Conservation (phyloP, 257 asterid species). For the Mitragyna speciosa region DNA sequence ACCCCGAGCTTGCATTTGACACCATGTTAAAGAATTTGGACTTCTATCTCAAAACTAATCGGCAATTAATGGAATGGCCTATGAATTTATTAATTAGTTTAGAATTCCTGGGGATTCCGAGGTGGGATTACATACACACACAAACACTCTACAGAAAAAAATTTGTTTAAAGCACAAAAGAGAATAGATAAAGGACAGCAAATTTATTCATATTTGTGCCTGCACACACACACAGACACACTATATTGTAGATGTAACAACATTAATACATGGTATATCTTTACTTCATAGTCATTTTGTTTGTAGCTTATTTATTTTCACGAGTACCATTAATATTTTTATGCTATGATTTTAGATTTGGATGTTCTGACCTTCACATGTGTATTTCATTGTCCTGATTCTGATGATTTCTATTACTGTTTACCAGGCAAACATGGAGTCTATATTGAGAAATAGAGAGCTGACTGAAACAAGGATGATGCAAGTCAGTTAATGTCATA, state of each 20-base stretch:
- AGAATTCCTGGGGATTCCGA: too few relatives aligned
- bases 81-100: too few relatives aligned
- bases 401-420: conserved; percentile 13
- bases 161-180: too few relatives aligned
- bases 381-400: conserved; percentile 2
- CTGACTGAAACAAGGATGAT: conserved; percentile 98
- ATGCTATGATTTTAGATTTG: neutral
- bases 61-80: too few relatives aligned
- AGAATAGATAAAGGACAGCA: too few relatives aligned
- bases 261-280: neutral
- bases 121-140: too few relatives aligned
- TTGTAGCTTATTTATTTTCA: neutral
- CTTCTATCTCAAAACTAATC: too few relatives aligned
- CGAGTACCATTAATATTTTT: neutral
- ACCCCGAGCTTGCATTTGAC: too few relatives aligned
- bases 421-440: conserved; percentile 81
- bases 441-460: conserved; percentile 93
- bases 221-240: too few relatives aligned
- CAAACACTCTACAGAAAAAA: too few relatives aligned
- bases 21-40: too few relatives aligned
- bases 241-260: neutral
- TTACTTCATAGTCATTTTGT: neutral
- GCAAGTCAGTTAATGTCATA: conserved; percentile 64
- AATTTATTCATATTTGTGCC: too few relatives aligned
- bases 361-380: neutral